phyloP scores from a whole-genome alignment of 768 basidiomycete genomes.

The Amanita jacksonii region DNA sequence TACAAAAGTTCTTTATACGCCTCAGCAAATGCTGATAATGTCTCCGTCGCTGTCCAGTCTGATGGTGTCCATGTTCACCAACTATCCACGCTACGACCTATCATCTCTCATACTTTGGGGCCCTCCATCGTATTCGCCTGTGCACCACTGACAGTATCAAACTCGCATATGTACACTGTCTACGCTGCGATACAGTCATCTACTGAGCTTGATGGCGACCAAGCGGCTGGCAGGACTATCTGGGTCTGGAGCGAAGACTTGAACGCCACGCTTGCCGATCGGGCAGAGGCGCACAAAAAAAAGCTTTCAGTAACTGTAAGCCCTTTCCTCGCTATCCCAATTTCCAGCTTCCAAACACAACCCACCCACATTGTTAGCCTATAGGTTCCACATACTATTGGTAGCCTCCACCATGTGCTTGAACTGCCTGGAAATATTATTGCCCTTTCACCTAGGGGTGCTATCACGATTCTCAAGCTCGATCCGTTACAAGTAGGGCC shows the following conservation, averaged over 20 bases:
- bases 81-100: conserved; percentile 56
- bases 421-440: conserved; percentile 14
- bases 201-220: conserved; percentile 28
- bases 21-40: conserved; percentile 13
- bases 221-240: conserved; percentile 39
- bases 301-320: conserved; percentile 24
- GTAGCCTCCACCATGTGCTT: background rate
- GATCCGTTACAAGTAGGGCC: conserved; percentile 14
- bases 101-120: conserved; percentile 60
- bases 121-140: conserved; percentile 54
- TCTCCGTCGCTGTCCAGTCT: conserved; percentile 58
- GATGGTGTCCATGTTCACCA: conserved; percentile 69
- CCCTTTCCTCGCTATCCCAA: conserved; percentile 28
- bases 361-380: conserved; percentile 5
- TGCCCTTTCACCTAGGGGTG: conserved; percentile 22
- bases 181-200: conserved; percentile 45
- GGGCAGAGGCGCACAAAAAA: conserved; percentile 26
- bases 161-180: conserved; percentile 33
- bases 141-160: conserved; percentile 39
- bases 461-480: conserved; percentile 21
- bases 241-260: conserved; percentile 54
- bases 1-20: conserved; percentile 16
- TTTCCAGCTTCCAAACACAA: conserved; percentile 9
- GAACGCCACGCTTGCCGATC: conserved; percentile 24
- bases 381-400: conserved; percentile 8